Base-by-base conservation (phyloP, 129 eudicot genomes). In the Chrysanthemum lavandulifolium region DNA sequence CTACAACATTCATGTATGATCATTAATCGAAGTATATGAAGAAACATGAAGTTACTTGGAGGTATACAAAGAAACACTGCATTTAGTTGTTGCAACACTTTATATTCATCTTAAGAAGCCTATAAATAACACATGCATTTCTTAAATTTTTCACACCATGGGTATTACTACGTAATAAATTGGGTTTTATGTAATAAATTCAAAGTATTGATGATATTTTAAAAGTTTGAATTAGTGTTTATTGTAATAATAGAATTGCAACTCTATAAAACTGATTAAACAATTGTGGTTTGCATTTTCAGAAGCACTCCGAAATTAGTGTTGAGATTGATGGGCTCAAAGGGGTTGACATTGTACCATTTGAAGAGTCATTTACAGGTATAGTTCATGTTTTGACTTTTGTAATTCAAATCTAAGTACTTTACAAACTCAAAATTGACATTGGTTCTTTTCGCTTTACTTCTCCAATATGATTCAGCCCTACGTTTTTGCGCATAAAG, bases 351-450 rank as follows among this genome's bases (percentile, higher is more conserved):
- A 71, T 74, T 91, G 78, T 91, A 82, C 81, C 97, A 91, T 72
- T 74, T 91, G 63, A 91, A 91, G 85, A 91, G 96, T 75, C 97
- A 91, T 80, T 86, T 91, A 62, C 95, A 91, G 88, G 94, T 87
- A 74, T 9, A 61, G 61, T 60, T 59, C 60, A 18, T 25, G 21
- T 64, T 58, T 78, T 56, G 21, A 78, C 76, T 51, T 40, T 62
- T 2, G 3, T 40, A 36, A 10, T 67, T 70, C 70, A 7, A 50
- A 18, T 68, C 56, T 64, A n/a, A 11, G 7, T 23, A 74, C 63
- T 11, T 23, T 1, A 62, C 65, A 65, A 16, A 48, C 31, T 53
- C 7, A 55, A 61, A 52, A 12, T 65, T 51, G 54, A 10, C 60
- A 16, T 65, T 8, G 13, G 15, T 29, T 61, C 10, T 6, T 33